Percentiles rank a stretch among this genome's conserved stretches.
These are phyloP conservation scores for Buddleja alternifolia DNA, from an alignment of 257 asterid genomes.

Conservation along the genomic window DNA sequence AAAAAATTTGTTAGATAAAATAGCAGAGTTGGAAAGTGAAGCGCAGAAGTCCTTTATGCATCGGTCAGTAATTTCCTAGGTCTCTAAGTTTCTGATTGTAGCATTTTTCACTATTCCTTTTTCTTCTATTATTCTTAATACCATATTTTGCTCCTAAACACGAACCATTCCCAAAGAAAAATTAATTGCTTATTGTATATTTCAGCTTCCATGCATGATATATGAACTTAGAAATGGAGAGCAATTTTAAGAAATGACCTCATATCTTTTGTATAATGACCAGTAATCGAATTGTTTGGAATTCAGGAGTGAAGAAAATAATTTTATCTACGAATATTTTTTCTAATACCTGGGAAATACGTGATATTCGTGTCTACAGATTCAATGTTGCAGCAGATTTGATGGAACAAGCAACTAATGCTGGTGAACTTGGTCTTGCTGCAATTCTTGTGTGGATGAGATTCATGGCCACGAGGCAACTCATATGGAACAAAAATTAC, in stretches of 20 bases:
- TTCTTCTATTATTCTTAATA: background rate
- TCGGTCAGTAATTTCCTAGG: constrained; percentile 56
- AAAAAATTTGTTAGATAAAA: constrained; percentile 76
- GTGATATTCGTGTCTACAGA: constrained; percentile 46
- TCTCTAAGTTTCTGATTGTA: background rate
- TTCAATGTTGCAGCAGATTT: constrained; percentile 96
- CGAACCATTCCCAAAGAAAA: constrained; percentile 1
- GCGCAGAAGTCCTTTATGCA: constrained; percentile 99
- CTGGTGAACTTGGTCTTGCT: constrained; percentile 89
- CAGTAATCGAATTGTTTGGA: too few species aligned
- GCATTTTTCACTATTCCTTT: constrained; percentile 8
- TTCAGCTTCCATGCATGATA: background rate
- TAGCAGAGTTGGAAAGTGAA: constrained; percentile 91
- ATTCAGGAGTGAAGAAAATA: too few species aligned
- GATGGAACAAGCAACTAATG: constrained; percentile 71
- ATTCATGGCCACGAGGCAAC: constrained; percentile 95
- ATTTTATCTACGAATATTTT: background rate
- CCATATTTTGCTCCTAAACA: background rate
- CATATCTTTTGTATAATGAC: too few species aligned
- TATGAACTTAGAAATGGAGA: too few species aligned
- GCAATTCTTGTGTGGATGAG: constrained; percentile 99
- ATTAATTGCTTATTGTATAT: background rate
- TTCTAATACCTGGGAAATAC: constrained; percentile 22
- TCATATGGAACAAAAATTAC: constrained; percentile 98
- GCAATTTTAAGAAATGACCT: too few species aligned